Conservation (phyloP, 345 rosid species). For the Lumnitzera racemosa region DNA sequence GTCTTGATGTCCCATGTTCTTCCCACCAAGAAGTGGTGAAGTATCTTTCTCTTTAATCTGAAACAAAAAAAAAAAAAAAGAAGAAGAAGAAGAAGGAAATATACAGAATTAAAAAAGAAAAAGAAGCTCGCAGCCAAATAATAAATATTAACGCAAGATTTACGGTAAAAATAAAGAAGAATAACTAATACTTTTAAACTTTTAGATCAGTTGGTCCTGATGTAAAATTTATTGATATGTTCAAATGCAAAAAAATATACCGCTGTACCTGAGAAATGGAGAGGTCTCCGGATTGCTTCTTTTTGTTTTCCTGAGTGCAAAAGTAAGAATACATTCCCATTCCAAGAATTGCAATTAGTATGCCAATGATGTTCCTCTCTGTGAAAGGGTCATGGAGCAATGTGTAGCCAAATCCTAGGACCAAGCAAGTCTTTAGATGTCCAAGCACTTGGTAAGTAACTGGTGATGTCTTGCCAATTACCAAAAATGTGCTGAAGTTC, state of each 20-base stretch:
- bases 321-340: conserved; percentile 91
- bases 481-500: conserved; percentile 96
- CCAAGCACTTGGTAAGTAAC: conserved; percentile 98
- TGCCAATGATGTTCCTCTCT: conserved; percentile 72
- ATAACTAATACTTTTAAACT: not conserved
- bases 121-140: too few species aligned
- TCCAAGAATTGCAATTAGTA: conserved; percentile 73
- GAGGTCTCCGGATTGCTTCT: conserved; percentile 61
- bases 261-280: conserved; percentile 44
- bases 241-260: not conserved
- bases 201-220: not conserved
- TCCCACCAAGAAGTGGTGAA: conserved; percentile 44
- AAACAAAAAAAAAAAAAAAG: not conserved
- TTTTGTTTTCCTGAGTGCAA: conserved; percentile 72
- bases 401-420: conserved; percentile 85
- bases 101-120: too few species aligned
- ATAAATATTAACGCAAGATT: too few species aligned
- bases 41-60: conserved; percentile 81
- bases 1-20: conserved; percentile 32
- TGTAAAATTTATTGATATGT: not conserved
- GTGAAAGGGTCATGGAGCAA: conserved; percentile 89
- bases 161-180: not conserved
- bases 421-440: conserved; percentile 92
- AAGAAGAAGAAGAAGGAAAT: not conserved
- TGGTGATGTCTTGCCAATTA: conserved; percentile 97